Percentiles rank a stretch among this genome's conserved stretches.
These are phyloP conservation scores for Massospora cicadina DNA, from an alignment of 371 early-diverging fungal genomes.

Conservation along the genomic window DNA sequence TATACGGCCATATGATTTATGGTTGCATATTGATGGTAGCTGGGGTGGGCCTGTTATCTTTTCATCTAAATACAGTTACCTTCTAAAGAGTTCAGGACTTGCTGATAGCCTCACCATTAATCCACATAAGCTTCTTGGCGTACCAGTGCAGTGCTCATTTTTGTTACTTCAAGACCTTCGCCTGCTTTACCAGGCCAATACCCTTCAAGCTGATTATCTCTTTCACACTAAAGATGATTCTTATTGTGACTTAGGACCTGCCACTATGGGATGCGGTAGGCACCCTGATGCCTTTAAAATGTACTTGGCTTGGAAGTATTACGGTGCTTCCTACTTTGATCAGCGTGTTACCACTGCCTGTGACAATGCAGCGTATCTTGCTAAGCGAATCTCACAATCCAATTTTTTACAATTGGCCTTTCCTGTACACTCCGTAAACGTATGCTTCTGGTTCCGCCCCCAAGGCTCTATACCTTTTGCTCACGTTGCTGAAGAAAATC, in stretches of 20 bases:
- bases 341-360: slow-evolving; percentile 31
- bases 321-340: slow-evolving; percentile 34
- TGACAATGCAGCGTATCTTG: slow-evolving; percentile 20
- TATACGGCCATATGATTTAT: slow-evolving; percentile 41
- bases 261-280: slow-evolving; percentile 71
- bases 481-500: too few species aligned
- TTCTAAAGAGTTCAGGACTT: slow-evolving; percentile 28
- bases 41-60: slow-evolving; percentile 70
- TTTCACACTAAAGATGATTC: slow-evolving; percentile 27
- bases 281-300: slow-evolving; percentile 68
- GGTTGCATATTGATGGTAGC: slow-evolving; percentile 74
- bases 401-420: slow-evolving; percentile 18
- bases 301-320: slow-evolving; percentile 66
- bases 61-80: slow-evolving; percentile 18
- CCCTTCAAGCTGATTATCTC: slow-evolving; percentile 47
- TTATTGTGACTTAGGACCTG: slow-evolving; percentile 47
- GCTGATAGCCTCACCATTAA: slow-evolving; percentile 61
- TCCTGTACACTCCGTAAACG: slow-evolving; percentile 26
- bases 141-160: slow-evolving; percentile 67
- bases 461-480: not conserved
- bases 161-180: slow-evolving; percentile 35
- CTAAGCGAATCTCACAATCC: slow-evolving; percentile 16
- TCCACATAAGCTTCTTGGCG: slow-evolving; percentile 75
- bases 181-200: slow-evolving; percentile 34
- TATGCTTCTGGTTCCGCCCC: slow-evolving; percentile 54